Evolutionary conservation across 2,329 filamentous ascomycete genomes (phyloP).

Genomic region (Beauveria pseudobassiana): DNA sequence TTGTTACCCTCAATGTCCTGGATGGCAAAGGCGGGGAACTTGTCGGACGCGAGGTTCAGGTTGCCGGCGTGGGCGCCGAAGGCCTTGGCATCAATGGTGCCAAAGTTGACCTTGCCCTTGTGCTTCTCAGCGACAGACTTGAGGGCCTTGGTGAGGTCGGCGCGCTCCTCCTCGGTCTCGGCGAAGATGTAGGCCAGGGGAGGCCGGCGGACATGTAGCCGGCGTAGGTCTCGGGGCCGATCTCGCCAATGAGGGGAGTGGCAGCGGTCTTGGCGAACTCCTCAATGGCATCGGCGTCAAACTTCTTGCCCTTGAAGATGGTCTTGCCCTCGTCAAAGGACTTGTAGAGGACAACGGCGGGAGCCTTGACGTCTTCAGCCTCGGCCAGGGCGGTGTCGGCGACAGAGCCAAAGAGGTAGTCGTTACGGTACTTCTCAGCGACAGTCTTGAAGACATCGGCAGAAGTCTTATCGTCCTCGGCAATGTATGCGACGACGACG

Average conservation of each 20-base stretch:
- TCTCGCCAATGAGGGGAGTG: constrained; percentile 87
- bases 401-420: constrained; percentile 85
- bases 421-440: constrained; percentile 74
- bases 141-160: constrained; percentile 65
- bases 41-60: constrained; percentile 91
- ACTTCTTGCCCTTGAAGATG: constrained; percentile 65
- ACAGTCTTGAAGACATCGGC: constrained; percentile 75
- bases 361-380: constrained; percentile 81
- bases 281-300: constrained; percentile 72
- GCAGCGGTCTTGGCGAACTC: constrained; percentile 77
- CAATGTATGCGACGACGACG: constrained; percentile 84
- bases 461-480: constrained; percentile 70
- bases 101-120: constrained; percentile 94
- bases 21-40: constrained; percentile 96
- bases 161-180: constrained; percentile 83
- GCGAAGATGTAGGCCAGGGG: constrained; percentile 95
- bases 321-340: constrained; percentile 94
- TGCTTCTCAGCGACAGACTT: constrained; percentile 85
- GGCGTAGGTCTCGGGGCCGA: constrained; percentile 93
- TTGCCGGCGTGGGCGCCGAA: constrained; percentile 94
- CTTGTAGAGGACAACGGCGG: constrained; percentile 92
- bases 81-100: constrained; percentile 88
- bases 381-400: constrained; percentile 78
- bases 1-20: constrained; percentile 92
- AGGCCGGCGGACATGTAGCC: constrained; percentile 89